A percentile compares a stretch with the other conserved stretches of the same genome.
These are phyloP conservation scores for Bryoerythrophyllum caledonicum DNA, from an alignment of 225 moss, liverwort and hornwort genomes.

Conservation along the genomic window DNA sequence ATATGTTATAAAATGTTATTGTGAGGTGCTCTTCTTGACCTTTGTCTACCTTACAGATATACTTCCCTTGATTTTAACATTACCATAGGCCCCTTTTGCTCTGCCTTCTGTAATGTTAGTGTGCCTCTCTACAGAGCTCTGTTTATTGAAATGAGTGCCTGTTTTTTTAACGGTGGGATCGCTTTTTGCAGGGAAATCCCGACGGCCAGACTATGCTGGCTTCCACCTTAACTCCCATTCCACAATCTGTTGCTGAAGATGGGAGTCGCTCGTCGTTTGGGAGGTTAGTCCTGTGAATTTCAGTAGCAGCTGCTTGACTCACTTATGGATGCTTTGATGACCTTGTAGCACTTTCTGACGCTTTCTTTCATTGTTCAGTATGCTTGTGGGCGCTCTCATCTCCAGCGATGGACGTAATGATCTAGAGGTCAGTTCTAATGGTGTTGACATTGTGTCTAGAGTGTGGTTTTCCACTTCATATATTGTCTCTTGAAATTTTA, in stretches of 20 bases:
- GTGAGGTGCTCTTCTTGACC: slow-evolving; percentile 54
- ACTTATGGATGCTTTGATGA: neutral
- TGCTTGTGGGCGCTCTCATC: slow-evolving; percentile 81
- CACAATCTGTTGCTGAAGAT: slow-evolving; percentile 63
- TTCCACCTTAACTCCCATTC: slow-evolving; percentile 73
- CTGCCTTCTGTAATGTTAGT: neutral
- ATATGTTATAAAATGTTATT: slow-evolving; percentile 80
- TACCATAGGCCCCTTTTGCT: neutral
- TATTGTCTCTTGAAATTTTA: neutral
- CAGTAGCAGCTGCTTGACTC: neutral
- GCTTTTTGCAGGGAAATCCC: slow-evolving; percentile 68
- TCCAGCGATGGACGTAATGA: slow-evolving; percentile 82
- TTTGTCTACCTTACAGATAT: neutral
- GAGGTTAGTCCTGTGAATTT: slow-evolving; percentile 43
- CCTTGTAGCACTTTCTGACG: slow-evolving; percentile 30
- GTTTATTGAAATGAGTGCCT: slow-evolving; percentile 1
- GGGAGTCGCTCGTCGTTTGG: slow-evolving; percentile 71
- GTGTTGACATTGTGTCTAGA: neutral
- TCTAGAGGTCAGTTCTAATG: slow-evolving; percentile 57
- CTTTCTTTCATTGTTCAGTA: slow-evolving; percentile 46
- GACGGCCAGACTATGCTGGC: slow-evolving; percentile 85
- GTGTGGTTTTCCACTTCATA: slow-evolving; percentile 7
- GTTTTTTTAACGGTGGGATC: slow-evolving; percentile 17
- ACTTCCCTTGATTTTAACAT: neutral
- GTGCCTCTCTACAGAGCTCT: slow-evolving; percentile 1